Conservation (phyloP, 352 stramenopile genomes). For the Globisporangium okanoganense region DNA sequence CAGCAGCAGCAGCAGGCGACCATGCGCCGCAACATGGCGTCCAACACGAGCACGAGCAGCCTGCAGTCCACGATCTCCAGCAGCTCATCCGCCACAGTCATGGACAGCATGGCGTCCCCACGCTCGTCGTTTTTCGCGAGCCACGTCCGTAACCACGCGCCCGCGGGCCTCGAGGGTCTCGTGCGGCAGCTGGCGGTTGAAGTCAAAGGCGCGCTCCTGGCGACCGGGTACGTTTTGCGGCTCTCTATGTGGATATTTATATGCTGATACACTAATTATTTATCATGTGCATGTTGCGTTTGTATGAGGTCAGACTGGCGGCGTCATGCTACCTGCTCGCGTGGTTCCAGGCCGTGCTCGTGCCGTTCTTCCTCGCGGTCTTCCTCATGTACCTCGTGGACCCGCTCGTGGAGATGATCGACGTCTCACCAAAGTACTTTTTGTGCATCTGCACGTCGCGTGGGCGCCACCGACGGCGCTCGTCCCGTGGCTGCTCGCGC, state of each 20-base stretch:
- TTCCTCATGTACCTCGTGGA: slow-evolving; percentile 90
- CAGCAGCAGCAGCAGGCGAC: slow-evolving; percentile 10
- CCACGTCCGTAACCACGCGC: slow-evolving; percentile 28
- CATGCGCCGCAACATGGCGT: slow-evolving; percentile 26
- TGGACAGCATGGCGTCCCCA: slow-evolving; percentile 12
- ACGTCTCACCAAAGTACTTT: slow-evolving; percentile 86
- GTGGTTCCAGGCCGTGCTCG: slow-evolving; percentile 82
- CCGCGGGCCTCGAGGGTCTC: slow-evolving; percentile 53
- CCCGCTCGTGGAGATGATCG: slow-evolving; percentile 83
- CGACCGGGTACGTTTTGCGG: slow-evolving; percentile 48
- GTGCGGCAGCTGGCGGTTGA: slow-evolving; percentile 75
- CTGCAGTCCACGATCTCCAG: slow-evolving; percentile 37
- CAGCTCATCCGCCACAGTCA: slow-evolving; percentile 2
- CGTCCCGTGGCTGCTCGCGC: slow-evolving; percentile 76
- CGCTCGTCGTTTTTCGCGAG: slow-evolving; percentile 7
- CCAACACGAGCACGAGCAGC: slow-evolving; percentile 31
- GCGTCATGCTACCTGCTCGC: slow-evolving; percentile 76
- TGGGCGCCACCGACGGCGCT: slow-evolving; percentile 66
- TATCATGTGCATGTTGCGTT: no score
- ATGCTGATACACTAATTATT: not conserved
- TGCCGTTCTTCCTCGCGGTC: slow-evolving; percentile 86
- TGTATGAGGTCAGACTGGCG: slow-evolving; percentile 38
- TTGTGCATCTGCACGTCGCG: slow-evolving; percentile 81
- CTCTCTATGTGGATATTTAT: not conserved
- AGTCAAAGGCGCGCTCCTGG: slow-evolving; percentile 77